Evolutionary conservation across 768 basidiomycete species (phyloP), one percentile per base, ranked within the genome.

Genomic region (Amylocystis lapponica): DNA sequence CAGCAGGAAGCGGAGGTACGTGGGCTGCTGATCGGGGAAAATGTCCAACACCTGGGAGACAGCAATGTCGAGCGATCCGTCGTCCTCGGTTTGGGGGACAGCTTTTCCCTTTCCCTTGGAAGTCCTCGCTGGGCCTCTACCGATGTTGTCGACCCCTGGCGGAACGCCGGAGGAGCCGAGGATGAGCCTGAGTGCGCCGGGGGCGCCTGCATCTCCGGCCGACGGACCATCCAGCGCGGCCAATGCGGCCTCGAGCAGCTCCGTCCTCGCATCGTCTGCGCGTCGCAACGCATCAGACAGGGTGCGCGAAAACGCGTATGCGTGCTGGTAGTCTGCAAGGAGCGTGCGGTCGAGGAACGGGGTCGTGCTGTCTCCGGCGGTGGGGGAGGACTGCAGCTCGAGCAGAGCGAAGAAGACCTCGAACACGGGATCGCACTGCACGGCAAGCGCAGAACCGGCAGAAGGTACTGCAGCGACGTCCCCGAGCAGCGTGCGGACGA

Each of bases 21-120:
- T 54, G 0, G 73, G 66, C 0, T 74, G 59, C 21, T 76, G 65
- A 32, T 86, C 74, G 0, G 88, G 85, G 27, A 93, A 67, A 48
- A 92, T 78, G 49, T 88, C 88, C 11, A 86, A 70, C 10, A 92
- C 79, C 52, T 89, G 83, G 0, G 75, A 68, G 21, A 86, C 67
- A 39, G 81, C 74, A 19, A 74, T 41, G 41, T 85, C 80, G 16
- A 83, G 56, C 48, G 71, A 71, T 17, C 63, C 60, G 42, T 77
- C 69, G 16, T 59, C 50, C 6, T 57, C 40, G 8, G 41, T 12
- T 27, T 37, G 27, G 12, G 47, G 32, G 1, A 37, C 34, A 1
- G 36, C 48, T 53, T 66, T 75, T 33, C 55, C 65, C 60, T 51
- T 52, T 2, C 32, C 51, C 37, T 55, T 55, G 29, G 33, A 39